Base-by-base conservation (phyloP, 1,284 basidiomycete species). In the Rhodotorula sp. region DNA sequence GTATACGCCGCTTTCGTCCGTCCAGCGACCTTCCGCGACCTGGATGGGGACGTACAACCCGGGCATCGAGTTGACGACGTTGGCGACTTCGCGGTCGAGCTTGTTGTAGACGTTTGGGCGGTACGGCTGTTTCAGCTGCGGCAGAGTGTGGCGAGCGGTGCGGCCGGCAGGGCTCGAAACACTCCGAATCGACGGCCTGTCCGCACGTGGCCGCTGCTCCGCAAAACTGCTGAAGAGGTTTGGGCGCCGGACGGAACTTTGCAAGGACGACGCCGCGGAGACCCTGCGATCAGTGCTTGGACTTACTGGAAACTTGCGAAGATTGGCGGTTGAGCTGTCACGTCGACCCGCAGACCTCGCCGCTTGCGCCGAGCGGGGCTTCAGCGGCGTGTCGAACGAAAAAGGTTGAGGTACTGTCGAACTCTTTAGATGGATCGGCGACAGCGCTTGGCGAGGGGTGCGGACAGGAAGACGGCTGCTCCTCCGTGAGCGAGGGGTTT, bases 1-100 rank as follows among this genome's bases (percentile, higher is more conserved):
- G 79, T 96, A 96, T 4, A 92, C 92, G 24, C 93, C 93, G 70
- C 90, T 92, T 80, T 92, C 88, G 78, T 94, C 92, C 78, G 88
- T 89, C 90, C 90, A 93, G 86, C 88, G 64, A 88, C 88, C n/a
- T 22, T 87, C 86, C 2, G 91, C 88, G 5, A 91, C 87, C 74
- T 90, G 87, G 44, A 95, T 84, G 61, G 88, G 90, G 76, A 96
- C 90, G 47, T 81, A 73, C 22, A 56, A 36, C 36, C 29, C 75
- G 76, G 90, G 86, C 53, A 98, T 84, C 69, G 87, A 87, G 80
- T 96, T 96, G 70, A 97, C 86, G 57, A 97, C 90, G 74, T 90
- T 87, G 11, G 91, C 92, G 54, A 98, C 90, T 4, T 93, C 94
- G 32, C 94, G 86, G 79, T 98, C 94, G 2, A 98, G 85, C 77